Evolutionary conservation across 805 yeast species (phyloP).

Genomic region (Teunomyces kruisii): DNA sequence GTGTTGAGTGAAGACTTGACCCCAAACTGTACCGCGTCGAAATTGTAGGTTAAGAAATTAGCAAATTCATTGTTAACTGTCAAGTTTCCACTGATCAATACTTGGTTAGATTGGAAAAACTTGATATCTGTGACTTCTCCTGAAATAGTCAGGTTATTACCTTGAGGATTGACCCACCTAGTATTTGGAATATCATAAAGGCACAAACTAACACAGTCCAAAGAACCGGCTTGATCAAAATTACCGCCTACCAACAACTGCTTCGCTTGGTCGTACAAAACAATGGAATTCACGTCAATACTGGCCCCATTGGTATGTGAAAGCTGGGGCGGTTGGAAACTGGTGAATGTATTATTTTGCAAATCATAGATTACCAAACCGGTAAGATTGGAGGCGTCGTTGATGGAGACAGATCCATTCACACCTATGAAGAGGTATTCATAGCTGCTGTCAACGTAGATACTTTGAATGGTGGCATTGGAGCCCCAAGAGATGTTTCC

Average conservation of each 20-base stretch:
- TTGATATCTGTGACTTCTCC: constrained; percentile 58
- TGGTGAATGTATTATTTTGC: constrained; percentile 36
- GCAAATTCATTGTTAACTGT: constrained; percentile 32
- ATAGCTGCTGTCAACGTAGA: constrained; percentile 36
- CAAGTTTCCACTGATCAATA: constrained; percentile 55
- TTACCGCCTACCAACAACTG: constrained; percentile 70
- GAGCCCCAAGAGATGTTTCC: constrained; percentile 27
- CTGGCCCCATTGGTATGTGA: constrained; percentile 42
- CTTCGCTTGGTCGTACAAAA: constrained; percentile 28
- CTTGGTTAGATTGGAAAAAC: constrained; percentile 39
- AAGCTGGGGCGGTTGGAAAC: constrained; percentile 50
- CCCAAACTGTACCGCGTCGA: constrained; percentile 32
- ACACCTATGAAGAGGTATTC: constrained; percentile 46
- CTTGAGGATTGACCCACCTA: constrained; percentile 53
- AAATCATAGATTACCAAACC: constrained; percentile 59
- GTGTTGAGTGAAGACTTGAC: constrained; percentile 20
- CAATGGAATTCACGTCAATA: constrained; percentile 35
- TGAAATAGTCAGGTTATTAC: constrained; percentile 21
- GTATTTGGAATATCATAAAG: constrained; percentile 54
- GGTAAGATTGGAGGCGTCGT: constrained; percentile 19
- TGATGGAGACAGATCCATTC: constrained; percentile 33
- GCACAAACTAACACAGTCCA: constrained; percentile 64
- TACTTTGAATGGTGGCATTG: constrained; percentile 23
- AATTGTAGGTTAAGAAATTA: constrained; percentile 56
- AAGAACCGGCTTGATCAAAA: constrained; percentile 57